Evolutionary conservation across 202 grass and related monocot species (phyloP).

Genomic region (Zizania palustris): DNA sequence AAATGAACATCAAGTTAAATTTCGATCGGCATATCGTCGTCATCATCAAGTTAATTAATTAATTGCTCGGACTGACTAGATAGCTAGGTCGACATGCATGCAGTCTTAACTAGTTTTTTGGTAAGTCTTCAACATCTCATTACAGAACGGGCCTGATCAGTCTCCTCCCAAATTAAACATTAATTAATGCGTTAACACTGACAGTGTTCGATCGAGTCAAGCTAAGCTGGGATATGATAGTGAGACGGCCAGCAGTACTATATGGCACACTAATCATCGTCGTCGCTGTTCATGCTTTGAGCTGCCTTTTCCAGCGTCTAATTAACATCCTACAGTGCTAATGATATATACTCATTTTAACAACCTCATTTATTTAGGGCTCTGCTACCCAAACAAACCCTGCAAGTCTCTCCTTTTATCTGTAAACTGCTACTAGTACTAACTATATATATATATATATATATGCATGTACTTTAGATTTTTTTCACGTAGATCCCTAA

Average conservation of each 20-base stretch:
- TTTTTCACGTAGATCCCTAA: too few relatives aligned
- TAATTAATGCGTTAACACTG: background rate
- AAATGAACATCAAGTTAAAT: background rate
- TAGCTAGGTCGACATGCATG: background rate
- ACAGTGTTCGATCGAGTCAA: slow-evolving; percentile 14
- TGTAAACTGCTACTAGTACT: too few relatives aligned
- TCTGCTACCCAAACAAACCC: too few relatives aligned
- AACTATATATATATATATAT: too few relatives aligned
- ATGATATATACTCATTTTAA: background rate
- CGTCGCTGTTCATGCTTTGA: background rate
- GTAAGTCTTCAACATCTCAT: slow-evolving; percentile 38
- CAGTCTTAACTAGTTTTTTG: background rate
- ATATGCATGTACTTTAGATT: too few relatives aligned
- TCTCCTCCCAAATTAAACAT: slow-evolving; percentile 1
- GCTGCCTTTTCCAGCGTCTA: background rate
- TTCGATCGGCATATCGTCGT: background rate
- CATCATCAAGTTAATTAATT: slow-evolving; percentile 1
- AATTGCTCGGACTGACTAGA: slow-evolving; percentile 10
- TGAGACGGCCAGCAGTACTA: slow-evolving; percentile 3
- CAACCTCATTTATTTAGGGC: background rate
- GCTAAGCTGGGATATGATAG: too few relatives aligned
- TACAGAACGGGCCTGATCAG: background rate
- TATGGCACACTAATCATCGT: slow-evolving; percentile 12
- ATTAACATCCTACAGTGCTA: background rate
- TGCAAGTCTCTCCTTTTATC: too few relatives aligned